Evolutionary conservation across 1,284 basidiomycete genomes (phyloP).

Genomic region (Bondarzewia mesenterica): DNA sequence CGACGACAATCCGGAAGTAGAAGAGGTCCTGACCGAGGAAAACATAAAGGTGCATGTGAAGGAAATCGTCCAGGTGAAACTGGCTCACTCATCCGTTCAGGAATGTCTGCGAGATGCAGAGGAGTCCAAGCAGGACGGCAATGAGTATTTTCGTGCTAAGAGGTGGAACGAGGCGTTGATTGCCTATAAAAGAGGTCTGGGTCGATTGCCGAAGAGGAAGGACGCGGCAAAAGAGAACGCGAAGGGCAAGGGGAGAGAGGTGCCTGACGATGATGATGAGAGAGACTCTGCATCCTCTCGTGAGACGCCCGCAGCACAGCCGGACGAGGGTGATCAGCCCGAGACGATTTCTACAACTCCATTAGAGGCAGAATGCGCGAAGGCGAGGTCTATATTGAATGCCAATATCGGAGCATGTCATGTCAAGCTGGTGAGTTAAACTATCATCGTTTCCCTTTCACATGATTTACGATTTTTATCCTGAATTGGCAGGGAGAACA

Average conservation of each 20-base stretch:
- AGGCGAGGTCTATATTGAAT: conserved; percentile 59
- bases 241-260: conserved; percentile 26
- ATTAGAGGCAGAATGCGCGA: conserved; percentile 39
- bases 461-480: background rate
- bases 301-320: conserved; percentile 3
- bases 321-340: conserved; percentile 8
- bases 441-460: background rate
- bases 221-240: conserved; percentile 12
- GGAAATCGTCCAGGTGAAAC: background rate
- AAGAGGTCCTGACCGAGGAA: conserved; percentile 5
- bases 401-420: conserved; percentile 79
- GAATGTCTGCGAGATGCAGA: conserved; percentile 41
- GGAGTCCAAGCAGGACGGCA: conserved; percentile 54
- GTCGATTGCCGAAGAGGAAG: conserved; percentile 43
- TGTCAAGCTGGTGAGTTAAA: conserved; percentile 56
- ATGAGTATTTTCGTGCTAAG: conserved; percentile 39
- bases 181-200: conserved; percentile 52
- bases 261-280: conserved; percentile 21
- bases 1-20: background rate
- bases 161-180: conserved; percentile 61
- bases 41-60: conserved; percentile 10
- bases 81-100: conserved; percentile 19
- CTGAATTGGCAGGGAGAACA: conserved; percentile 49
- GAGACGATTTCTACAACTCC: conserved; percentile 17
- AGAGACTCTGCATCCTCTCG: conserved; percentile 1